Evolutionary conservation across 768 basidiomycete genomes (phyloP).

Genomic region (Tricholoma hemisulphureum): DNA sequence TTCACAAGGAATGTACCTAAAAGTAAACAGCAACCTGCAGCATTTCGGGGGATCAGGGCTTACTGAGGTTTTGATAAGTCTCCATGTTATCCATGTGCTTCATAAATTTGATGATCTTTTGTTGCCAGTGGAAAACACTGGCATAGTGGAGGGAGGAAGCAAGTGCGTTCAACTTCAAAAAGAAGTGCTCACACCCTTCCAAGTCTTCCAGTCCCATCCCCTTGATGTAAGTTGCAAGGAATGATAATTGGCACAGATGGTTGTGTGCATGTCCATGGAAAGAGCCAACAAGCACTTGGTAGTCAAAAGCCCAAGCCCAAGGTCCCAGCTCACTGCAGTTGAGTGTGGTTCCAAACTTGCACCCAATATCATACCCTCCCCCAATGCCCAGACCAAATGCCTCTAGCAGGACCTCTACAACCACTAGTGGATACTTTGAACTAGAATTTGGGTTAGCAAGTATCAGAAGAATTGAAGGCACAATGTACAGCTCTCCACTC

Average conservation of each 20-base stretch:
- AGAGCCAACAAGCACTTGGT: conserved; percentile 12
- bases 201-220: conserved; percentile 30
- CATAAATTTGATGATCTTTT: conserved; percentile 19
- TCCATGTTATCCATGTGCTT: conserved; percentile 6
- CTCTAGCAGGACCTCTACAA: conserved; percentile 14
- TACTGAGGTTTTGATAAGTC: conserved; percentile 9
- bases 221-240: conserved; percentile 22
- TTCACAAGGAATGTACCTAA: neutral
- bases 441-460: conserved; percentile 8
- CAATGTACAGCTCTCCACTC: conserved; percentile 25
- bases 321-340: conserved; percentile 16
- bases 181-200: conserved; percentile 28
- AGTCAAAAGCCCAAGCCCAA: neutral
- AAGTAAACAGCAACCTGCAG: neutral
- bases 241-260: conserved; percentile 22
- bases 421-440: conserved; percentile 27
- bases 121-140: conserved; percentile 20
- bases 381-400: conserved; percentile 13
- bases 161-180: conserved; percentile 25
- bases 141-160: conserved; percentile 18
- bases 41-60: neutral
- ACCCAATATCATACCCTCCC: conserved; percentile 28
- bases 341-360: conserved; percentile 25
- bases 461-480: neutral
- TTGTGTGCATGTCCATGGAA: conserved; percentile 31